These are phyloP conservation scores for Thalassiosira ordinaria DNA, from an alignment of 352 stramenopile species.

Conservation along the genomic window DNA sequence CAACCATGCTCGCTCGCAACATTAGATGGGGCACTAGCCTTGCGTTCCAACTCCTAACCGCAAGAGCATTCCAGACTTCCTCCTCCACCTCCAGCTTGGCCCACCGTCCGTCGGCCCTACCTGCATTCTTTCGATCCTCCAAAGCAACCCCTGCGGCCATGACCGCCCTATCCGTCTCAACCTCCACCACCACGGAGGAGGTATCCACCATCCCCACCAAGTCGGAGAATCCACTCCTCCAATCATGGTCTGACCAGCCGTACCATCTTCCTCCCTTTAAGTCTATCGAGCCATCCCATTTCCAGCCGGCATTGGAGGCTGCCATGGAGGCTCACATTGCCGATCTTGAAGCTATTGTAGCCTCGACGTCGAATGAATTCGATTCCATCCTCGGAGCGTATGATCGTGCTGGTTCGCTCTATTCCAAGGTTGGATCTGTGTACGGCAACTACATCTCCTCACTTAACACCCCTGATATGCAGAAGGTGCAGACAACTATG, in stretches of 20 bases:
- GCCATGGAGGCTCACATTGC: slow-evolving; percentile 71
- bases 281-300: slow-evolving; percentile 70
- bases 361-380: slow-evolving; percentile 63
- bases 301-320: slow-evolving; percentile 70
- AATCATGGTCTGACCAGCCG: slow-evolving; percentile 72
- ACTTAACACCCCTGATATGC: slow-evolving; percentile 77
- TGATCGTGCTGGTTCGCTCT: slow-evolving; percentile 68
- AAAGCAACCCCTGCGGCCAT: too few relatives aligned
- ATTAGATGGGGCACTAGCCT: too few relatives aligned
- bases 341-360: slow-evolving; percentile 78
- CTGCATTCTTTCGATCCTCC: too few relatives aligned
- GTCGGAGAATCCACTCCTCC: slow-evolving; percentile 71
- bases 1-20: too few relatives aligned
- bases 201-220: neutral
- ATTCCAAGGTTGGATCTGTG: slow-evolving; percentile 62
- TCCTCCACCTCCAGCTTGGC: too few relatives aligned
- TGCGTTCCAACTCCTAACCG: too few relatives aligned
- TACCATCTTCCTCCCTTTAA: slow-evolving; percentile 83
- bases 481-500: slow-evolving; percentile 79
- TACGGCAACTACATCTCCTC: slow-evolving; percentile 77
- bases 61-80: too few relatives aligned
- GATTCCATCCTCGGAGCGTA: slow-evolving; percentile 79
- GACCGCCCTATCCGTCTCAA: slow-evolving; percentile 18
- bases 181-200: neutral
- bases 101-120: too few relatives aligned